Base-by-base conservation (phyloP, 148 eudicot species). In the Suaeda aralocaspica region DNA sequence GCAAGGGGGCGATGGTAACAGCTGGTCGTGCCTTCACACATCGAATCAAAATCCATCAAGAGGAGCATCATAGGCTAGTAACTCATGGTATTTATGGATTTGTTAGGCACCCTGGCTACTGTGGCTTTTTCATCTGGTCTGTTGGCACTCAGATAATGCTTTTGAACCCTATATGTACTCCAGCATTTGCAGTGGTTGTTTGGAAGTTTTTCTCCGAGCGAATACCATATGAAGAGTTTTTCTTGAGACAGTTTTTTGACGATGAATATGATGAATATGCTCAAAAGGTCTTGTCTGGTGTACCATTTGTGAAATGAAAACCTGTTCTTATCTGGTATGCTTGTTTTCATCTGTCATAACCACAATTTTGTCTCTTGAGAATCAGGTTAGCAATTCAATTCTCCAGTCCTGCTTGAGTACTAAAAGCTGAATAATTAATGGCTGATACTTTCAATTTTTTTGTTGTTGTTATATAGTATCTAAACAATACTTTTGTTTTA, bases 1-100 rank as follows among this genome's bases (percentile, higher is more conserved):
- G 98, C 36, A 92, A 92, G 72, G 66, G 74, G 73, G 94, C 96
- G 14, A 85, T 92, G 69, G 19, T 92, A 53, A 92, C 96, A 59
- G 98, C 98, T 77, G 96, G 98, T 18, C 85, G 74, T 71, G 80
- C 96, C 63, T 92, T 92, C 76, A 86, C 98, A 21, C 98, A 92
- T 81, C 79, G 82, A 34, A 92, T 92, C 71, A 88, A 82, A 76
- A 66, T 78, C 34, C 69, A 80, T 53, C 96, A 86, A 18, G 96
- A 90, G 62, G 92, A 90, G 69, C 85, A 88, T 58, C 98, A 92
- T 71, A 69, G 69, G 50, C 72, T 92, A 74, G 79, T 92, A 41
- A 92, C 89, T 39, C 81, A 85, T 66, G 94, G 98, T 36, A 72
- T 88, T 66, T 92, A 90, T 76, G 73, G 78, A 68, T 78, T 82